phyloP scores from a whole-genome alignment of 345 rosid species.

The Pugionium dolabratum region DNA sequence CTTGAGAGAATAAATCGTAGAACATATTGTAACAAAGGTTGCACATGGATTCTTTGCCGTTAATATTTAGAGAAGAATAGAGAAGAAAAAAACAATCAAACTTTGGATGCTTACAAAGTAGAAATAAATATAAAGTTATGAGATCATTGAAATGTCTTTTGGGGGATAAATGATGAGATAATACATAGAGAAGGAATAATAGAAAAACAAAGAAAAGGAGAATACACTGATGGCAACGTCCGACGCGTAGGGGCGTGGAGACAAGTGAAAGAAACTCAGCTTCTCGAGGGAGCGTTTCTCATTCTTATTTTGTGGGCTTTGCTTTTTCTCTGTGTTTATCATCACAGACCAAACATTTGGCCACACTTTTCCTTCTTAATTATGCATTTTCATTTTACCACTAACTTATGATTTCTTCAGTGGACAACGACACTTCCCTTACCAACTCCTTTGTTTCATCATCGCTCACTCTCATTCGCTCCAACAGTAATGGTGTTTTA shows the following conservation, averaged over 20 bases:
- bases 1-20: slow-evolving; percentile 30
- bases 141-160: no score
- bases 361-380: slow-evolving; percentile 14
- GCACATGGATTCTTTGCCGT: slow-evolving; percentile 39
- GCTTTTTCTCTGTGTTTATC: slow-evolving; percentile 42
- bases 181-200: slow-evolving; percentile 29
- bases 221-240: slow-evolving; percentile 39
- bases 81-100: no score
- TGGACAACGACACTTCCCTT: slow-evolving; percentile 31
- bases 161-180: background rate
- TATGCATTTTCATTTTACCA: slow-evolving; percentile 33
- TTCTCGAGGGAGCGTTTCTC: slow-evolving; percentile 43
- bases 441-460: slow-evolving; percentile 38
- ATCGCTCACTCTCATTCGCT: slow-evolving; percentile 9
- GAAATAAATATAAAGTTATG: slow-evolving; percentile 26
- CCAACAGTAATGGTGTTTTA: no score
- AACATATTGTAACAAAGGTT: slow-evolving; percentile 36
- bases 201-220: slow-evolving; percentile 5
- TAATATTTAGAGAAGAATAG: no score
- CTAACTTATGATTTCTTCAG: slow-evolving; percentile 24
- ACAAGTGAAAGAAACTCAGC: slow-evolving; percentile 32
- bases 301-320: slow-evolving; percentile 32
- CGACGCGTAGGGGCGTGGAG: slow-evolving; percentile 22
- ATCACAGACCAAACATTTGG: slow-evolving; percentile 37
- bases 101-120: slow-evolving; percentile 38